phyloP scores from a whole-genome alignment of 768 basidiomycete genomes.

The Boletus tomentosulus region DNA sequence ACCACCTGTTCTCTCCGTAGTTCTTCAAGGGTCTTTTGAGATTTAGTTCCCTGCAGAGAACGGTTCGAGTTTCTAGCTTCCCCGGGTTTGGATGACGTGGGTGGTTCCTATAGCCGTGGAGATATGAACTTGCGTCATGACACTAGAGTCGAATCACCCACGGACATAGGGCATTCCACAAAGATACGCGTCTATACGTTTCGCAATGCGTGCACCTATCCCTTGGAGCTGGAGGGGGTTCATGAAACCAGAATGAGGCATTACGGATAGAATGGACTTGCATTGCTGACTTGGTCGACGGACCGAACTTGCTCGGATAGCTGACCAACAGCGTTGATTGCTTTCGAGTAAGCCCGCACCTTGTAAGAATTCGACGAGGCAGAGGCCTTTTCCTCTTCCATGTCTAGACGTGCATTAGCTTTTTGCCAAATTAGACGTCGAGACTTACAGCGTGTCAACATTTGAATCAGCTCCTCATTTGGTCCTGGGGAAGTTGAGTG shows the following conservation, averaged over 20 bases:
- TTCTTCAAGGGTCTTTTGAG: slow-evolving; percentile 22
- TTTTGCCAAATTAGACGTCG: neutral
- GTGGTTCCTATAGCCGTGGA: slow-evolving; percentile 13
- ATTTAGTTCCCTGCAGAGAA: slow-evolving; percentile 7
- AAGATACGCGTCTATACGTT: slow-evolving; percentile 43
- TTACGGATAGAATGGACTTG: slow-evolving; percentile 9
- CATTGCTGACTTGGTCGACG: slow-evolving; percentile 36
- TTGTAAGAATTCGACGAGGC: slow-evolving; percentile 42
- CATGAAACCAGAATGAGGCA: slow-evolving; percentile 6
- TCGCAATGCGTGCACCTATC: slow-evolving; percentile 38
- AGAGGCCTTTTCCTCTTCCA: slow-evolving; percentile 40
- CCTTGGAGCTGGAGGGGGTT: slow-evolving; percentile 26
- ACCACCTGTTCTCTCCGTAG: slow-evolving; percentile 27
- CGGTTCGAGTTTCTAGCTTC: neutral
- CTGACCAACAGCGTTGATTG: slow-evolving; percentile 40
- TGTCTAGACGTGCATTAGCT: slow-evolving; percentile 26
- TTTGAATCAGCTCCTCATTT: slow-evolving; percentile 37
- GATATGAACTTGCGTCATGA: slow-evolving; percentile 3
- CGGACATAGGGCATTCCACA: slow-evolving; percentile 32
- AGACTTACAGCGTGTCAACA: slow-evolving; percentile 41
- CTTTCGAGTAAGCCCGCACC: slow-evolving; percentile 46
- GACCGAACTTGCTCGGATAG: slow-evolving; percentile 42
- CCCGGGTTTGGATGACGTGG: slow-evolving; percentile 3
- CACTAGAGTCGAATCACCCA: slow-evolving; percentile 20
- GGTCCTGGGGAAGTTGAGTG: slow-evolving; percentile 22